Conservation (phyloP, 2,329 filamentous ascomycete genomes). For the Aspergillus piperis region DNA sequence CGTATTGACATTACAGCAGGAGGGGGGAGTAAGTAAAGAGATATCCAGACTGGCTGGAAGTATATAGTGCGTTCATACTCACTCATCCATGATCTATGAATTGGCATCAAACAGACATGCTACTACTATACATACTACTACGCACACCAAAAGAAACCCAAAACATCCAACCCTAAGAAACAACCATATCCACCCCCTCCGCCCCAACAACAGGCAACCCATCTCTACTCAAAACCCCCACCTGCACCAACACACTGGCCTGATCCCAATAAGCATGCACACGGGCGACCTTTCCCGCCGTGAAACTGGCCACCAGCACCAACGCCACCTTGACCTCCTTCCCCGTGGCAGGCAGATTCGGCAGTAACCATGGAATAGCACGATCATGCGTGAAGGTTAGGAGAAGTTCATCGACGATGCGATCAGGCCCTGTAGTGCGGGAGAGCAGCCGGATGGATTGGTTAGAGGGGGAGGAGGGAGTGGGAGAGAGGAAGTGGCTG, state of each 20-base stretch:
- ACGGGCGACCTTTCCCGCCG: conserved; percentile 39
- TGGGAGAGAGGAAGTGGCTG: conserved; percentile 52
- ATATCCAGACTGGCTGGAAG: conserved; percentile 18
- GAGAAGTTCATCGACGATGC: conserved; percentile 60
- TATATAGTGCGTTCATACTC: neutral
- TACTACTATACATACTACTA: neutral
- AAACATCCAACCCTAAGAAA: neutral
- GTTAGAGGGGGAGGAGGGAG: conserved; percentile 49
- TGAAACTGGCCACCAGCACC: conserved; percentile 51
- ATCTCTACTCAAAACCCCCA: conserved; percentile 54
- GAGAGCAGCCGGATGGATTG: conserved; percentile 54
- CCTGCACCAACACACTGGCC: conserved; percentile 60
- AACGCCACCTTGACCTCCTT: conserved; percentile 56
- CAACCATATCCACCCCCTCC: conserved; percentile 30
- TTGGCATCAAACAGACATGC: no score
- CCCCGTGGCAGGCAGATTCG: conserved; percentile 55
- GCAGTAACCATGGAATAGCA: conserved; percentile 58
- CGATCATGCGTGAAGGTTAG: conserved; percentile 57
- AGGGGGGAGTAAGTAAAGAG: conserved; percentile 63
- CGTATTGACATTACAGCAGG: conserved; percentile 72
- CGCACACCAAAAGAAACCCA: neutral
- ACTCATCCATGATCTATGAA: no score
- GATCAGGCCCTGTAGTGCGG: conserved; percentile 57
- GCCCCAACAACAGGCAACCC: conserved; percentile 37
- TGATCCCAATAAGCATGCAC: conserved; percentile 66